phyloP scores from a whole-genome alignment of 78 protist genomes.

The Planoprotostelium fungivorum region DNA sequence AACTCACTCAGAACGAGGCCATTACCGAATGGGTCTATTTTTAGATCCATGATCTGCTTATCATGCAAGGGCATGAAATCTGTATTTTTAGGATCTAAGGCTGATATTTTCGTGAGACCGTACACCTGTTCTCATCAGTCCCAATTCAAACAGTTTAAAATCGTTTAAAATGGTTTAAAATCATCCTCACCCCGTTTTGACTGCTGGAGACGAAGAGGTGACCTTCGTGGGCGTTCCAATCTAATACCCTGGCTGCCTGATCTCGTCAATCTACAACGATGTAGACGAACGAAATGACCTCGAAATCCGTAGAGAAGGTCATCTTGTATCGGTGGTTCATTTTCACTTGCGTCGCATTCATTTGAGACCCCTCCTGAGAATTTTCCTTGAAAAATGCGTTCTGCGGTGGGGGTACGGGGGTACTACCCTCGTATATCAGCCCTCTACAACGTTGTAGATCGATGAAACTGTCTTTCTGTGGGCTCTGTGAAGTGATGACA shows the following conservation, averaged over 20 bases:
- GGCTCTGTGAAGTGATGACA: background rate
- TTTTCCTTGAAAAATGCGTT: background rate
- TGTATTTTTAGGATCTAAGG: background rate
- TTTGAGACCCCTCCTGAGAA: background rate
- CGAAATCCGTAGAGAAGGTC: background rate
- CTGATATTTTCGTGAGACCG: background rate
- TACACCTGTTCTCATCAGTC: background rate
- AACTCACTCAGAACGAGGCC: background rate
- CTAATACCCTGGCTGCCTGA: background rate
- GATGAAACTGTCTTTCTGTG: background rate
- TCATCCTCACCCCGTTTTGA: background rate
- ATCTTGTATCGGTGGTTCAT: background rate
- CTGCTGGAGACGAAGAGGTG: background rate
- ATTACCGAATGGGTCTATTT: background rate
- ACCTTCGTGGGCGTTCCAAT: background rate
- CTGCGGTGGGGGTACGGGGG: background rate
- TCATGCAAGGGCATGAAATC: background rate
- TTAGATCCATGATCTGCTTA: background rate
- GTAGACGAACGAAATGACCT: background rate
- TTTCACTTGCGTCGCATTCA: background rate
- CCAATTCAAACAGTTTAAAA: too few species aligned
- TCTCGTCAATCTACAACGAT: background rate
- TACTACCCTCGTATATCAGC: background rate
- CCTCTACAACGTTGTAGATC: background rate
- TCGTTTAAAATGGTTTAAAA: too few species aligned